These are phyloP conservation scores for Lophiotrema nucula DNA, from an alignment of 495 filamentous ascomycete species.

Conservation along the genomic window DNA sequence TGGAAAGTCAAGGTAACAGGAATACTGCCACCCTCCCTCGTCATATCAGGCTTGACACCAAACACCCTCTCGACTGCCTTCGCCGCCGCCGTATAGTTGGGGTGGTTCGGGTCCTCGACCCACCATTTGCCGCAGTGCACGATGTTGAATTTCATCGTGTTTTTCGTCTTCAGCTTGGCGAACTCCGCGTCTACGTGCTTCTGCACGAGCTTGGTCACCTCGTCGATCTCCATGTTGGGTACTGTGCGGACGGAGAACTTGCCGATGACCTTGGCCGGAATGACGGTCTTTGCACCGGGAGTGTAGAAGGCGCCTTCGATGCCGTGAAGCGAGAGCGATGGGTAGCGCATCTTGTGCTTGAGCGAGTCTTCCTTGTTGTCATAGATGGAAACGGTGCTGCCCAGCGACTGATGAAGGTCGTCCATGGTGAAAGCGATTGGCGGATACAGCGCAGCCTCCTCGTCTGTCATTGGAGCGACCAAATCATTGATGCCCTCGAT, in stretches of 20 bases:
- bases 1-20: conserved; percentile 97
- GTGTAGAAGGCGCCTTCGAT: conserved; percentile 94
- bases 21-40: conserved; percentile 93
- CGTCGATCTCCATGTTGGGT: conserved; percentile 90
- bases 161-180: conserved; percentile 83
- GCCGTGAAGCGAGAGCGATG: conserved; percentile 93
- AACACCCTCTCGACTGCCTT: conserved; percentile 94
- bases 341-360: conserved; percentile 91
- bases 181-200: conserved; percentile 76
- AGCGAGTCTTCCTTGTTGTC: conserved; percentile 82
- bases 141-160: conserved; percentile 74
- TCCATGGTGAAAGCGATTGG: conserved; percentile 93
- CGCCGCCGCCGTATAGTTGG: conserved; percentile 91
- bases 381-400: conserved; percentile 80
- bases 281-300: conserved; percentile 95
- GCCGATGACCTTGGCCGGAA: conserved; percentile 93
- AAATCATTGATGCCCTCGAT: conserved; percentile 88
- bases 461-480: conserved; percentile 79
- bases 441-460: conserved; percentile 81
- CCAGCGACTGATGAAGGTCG: conserved; percentile 85
- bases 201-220: conserved; percentile 80
- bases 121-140: conserved; percentile 97
- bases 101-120: conserved; percentile 94
- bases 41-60: conserved; percentile 89
- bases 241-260: conserved; percentile 99